Conservation (phyloP, 345 rosid species). For the Salix brachista region DNA sequence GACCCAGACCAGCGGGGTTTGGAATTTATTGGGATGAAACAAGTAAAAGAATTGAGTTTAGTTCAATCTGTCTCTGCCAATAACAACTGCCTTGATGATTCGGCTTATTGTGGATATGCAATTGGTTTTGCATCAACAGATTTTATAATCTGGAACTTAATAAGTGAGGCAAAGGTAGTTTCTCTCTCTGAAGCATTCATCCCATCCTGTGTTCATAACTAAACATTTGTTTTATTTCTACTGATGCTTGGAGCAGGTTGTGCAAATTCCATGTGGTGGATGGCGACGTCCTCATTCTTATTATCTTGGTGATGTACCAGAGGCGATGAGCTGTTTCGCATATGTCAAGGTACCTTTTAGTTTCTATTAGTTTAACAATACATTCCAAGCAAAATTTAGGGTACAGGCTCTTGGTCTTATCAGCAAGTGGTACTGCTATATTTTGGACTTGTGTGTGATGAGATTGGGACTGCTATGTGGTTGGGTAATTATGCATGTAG, state of each 20-base stretch:
- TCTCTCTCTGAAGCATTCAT: constrained; percentile 3
- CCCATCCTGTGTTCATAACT: neutral
- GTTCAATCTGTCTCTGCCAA: constrained; percentile 56
- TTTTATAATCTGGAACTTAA: constrained; percentile 79
- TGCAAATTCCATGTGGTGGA: constrained; percentile 95
- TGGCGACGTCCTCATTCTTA: constrained; percentile 98
- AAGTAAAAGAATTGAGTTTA: constrained; percentile 80
- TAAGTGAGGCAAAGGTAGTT: constrained; percentile 66
- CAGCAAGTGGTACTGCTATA: neutral
- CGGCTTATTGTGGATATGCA: constrained; percentile 54
- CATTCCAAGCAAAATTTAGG: neutral
- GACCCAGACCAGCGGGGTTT: constrained; percentile 48
- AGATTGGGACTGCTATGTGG: neutral
- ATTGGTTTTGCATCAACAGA: constrained; percentile 90
- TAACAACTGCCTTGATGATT: constrained; percentile 29
- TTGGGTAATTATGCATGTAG: neutral
- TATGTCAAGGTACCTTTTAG: constrained; percentile 65
- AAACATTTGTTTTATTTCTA: constrained; percentile 18
- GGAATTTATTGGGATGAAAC: constrained; percentile 89
- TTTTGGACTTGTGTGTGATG: neutral
- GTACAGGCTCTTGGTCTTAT: neutral
- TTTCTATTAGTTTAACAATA: no score
- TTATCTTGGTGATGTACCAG: constrained; percentile 74
- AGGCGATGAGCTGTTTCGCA: constrained; percentile 69
- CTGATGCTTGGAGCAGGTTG: constrained; percentile 52